phyloP scores from a whole-genome alignment of 176 grass and related monocot species.

The Musa troglodytarum region DNA sequence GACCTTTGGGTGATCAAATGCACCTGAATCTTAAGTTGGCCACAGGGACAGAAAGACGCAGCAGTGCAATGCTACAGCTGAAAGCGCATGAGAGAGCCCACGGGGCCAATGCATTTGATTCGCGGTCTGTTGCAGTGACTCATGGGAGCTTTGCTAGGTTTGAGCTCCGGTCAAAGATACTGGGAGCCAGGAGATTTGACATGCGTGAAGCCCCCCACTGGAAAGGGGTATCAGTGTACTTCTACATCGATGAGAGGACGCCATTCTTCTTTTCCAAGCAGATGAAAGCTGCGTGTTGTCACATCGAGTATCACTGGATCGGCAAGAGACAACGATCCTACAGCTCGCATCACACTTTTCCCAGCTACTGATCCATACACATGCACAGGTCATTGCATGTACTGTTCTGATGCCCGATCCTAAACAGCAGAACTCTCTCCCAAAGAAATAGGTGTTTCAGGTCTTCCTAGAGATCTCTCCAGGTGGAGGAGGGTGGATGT shows the following conservation, averaged over 20 bases:
- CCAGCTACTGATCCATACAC: neutral
- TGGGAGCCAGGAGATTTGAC: neutral
- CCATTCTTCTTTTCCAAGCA: neutral
- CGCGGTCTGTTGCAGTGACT: slow-evolving; percentile 1
- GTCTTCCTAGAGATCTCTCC: too few relatives aligned
- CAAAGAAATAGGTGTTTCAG: too few relatives aligned
- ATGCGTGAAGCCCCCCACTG: neutral
- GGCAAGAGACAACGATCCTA: too few relatives aligned
- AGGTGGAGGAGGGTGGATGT: too few relatives aligned
- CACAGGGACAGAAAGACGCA: too few relatives aligned
- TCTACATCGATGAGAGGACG: neutral
- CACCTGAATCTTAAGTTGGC: too few relatives aligned
- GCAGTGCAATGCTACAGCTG: too few relatives aligned
- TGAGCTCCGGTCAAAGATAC: neutral
- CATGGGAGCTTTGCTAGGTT: neutral
- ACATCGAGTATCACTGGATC: neutral
- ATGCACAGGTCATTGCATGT: slow-evolving; percentile 1
- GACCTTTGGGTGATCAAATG: too few relatives aligned
- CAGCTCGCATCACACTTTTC: too few relatives aligned
- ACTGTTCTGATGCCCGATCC: too few relatives aligned
- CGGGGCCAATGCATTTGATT: neutral
- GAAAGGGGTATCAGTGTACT: neutral
- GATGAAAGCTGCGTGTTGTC: slow-evolving; percentile 2
- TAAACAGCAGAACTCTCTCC: too few relatives aligned
- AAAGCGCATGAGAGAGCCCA: too few relatives aligned